Percentiles rank a stretch among this genome's conserved stretches.
phyloP scores from a whole-genome alignment of 306 rosid species.

The Gastrolobium bilobum region DNA sequence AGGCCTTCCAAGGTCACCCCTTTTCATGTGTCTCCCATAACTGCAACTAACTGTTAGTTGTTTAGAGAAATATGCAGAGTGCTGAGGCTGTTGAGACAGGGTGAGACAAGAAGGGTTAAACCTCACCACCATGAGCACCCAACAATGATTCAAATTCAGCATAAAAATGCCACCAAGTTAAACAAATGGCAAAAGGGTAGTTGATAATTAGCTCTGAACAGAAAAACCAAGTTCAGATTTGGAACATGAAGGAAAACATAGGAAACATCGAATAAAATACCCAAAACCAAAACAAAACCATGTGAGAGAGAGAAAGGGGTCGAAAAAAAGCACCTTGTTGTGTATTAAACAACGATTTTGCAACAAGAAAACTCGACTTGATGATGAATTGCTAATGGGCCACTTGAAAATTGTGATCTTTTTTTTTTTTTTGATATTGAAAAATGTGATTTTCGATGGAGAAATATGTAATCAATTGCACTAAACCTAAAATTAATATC shows the following conservation, averaged over 20 bases:
- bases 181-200: constrained; percentile 36
- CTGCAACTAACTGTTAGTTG: constrained; percentile 48
- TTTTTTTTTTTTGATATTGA: no score
- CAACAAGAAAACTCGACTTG: background rate
- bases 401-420: background rate
- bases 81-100: constrained; percentile 49
- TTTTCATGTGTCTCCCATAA: constrained; percentile 51
- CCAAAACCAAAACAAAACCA: constrained; percentile 16
- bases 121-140: constrained; percentile 59
- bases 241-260: background rate
- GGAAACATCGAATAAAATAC: constrained; percentile 22
- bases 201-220: constrained; percentile 7
- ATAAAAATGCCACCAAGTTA: constrained; percentile 29
- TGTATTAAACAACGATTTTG: background rate
- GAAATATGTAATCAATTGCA: no score
- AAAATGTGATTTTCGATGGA: no score
- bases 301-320: background rate
- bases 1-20: constrained; percentile 55
- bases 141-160: constrained; percentile 48
- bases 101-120: constrained; percentile 56
- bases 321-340: background rate
- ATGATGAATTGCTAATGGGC: background rate
- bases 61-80: constrained; percentile 51
- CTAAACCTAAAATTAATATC: no score
- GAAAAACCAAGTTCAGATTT: constrained; percentile 31